A percentile compares a stretch with the other conserved stretches of the same genome.
Conservation (phyloP, 345 rosid species). For the Viola odorata region DNA sequence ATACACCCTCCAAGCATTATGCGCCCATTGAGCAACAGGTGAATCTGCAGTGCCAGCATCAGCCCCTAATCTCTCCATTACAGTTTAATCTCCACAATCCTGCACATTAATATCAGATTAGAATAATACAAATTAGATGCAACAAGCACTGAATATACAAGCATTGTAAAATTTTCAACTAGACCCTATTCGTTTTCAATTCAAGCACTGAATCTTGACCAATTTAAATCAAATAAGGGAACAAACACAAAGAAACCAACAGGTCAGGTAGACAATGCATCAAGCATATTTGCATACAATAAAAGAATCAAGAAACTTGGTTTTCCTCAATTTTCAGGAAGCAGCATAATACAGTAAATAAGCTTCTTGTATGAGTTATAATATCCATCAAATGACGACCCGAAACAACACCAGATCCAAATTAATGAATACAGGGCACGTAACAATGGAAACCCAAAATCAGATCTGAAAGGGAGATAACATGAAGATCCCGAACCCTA, state of each 20-base stretch:
- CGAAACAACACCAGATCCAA: background rate
- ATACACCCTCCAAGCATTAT: conserved; percentile 72
- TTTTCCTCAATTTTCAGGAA: background rate
- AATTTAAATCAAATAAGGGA: too few species aligned
- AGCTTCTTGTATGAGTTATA: background rate
- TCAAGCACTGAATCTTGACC: too few species aligned
- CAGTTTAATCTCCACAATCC: conserved; percentile 27
- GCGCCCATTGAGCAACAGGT: conserved; percentile 60
- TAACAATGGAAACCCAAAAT: background rate
- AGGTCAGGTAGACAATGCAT: too few species aligned
- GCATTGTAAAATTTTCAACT: background rate
- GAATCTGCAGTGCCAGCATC: conserved; percentile 48
- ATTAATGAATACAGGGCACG: background rate
- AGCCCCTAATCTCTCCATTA: conserved; percentile 76
- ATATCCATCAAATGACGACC: background rate
- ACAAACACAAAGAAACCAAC: too few species aligned
- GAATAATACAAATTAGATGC: conserved; percentile 11
- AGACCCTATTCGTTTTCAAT: too few species aligned
- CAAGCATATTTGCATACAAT: background rate
- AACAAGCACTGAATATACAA: background rate
- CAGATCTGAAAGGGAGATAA: conserved; percentile 10
- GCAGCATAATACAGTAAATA: background rate
- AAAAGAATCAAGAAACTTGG: background rate
- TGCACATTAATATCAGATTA: conserved; percentile 3
- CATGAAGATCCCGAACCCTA: conserved; percentile 1